Evolutionary conservation across 306 rosid genomes (phyloP).

Genomic region (Malus sylvestris): DNA sequence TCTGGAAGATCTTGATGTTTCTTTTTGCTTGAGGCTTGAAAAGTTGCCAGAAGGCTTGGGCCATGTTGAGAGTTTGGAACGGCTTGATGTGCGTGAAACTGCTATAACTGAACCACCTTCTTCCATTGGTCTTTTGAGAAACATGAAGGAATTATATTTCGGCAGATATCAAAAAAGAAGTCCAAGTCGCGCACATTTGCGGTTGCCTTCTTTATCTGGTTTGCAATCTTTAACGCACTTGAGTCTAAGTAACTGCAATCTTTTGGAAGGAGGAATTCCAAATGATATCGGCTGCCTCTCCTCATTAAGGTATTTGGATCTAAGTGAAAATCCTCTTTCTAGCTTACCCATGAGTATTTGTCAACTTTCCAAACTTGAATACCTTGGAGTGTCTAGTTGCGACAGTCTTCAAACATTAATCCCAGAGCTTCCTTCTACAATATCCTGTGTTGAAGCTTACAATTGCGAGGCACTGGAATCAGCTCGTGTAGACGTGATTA

Average conservation of each 20-base stretch:
- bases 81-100: neutral
- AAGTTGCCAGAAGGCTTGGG: constrained; percentile 5
- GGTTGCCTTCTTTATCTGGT: neutral
- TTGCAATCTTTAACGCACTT: neutral
- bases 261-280: constrained; percentile 7
- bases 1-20: neutral
- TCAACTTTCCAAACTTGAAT: neutral
- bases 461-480: neutral
- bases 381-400: neutral
- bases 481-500: neutral
- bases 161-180: neutral
- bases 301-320: constrained; percentile 3
- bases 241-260: constrained; percentile 10
- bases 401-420: neutral
- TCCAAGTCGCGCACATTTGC: neutral
- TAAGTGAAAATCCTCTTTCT: neutral
- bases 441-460: neutral
- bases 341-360: neutral
- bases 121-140: neutral
- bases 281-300: constrained; percentile 2
- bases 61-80: neutral
- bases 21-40: neutral
- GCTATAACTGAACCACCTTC: neutral
- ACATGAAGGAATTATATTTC: constrained; percentile 1
- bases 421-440: neutral